phyloP scores from a whole-genome alignment of 2,329 filamentous ascomycete species.

The Calonectria montana region DNA sequence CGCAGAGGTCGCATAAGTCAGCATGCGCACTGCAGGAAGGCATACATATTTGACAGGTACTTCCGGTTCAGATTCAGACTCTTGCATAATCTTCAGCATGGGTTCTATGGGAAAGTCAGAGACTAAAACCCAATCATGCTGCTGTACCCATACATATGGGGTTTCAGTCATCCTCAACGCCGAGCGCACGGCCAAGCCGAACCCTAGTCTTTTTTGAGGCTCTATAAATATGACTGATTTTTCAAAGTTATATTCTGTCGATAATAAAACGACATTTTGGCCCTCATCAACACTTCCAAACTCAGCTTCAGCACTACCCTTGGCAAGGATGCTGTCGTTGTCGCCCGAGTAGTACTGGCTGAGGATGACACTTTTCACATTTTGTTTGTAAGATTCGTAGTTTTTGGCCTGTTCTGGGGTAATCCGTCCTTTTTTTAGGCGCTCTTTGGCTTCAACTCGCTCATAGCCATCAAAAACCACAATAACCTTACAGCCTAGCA shows the following conservation, averaged over 20 bases:
- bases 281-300: constrained; percentile 54
- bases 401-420: constrained; percentile 56
- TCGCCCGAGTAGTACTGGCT: constrained; percentile 18
- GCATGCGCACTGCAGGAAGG: constrained; percentile 62
- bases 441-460: constrained; percentile 53
- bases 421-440: constrained; percentile 66
- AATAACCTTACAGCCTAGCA: constrained; percentile 58
- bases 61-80: constrained; percentile 42
- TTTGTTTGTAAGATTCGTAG: constrained; percentile 59
- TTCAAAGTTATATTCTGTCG: constrained; percentile 48
- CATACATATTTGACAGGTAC: constrained; percentile 64
- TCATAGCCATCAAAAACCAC: constrained; percentile 66
- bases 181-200: constrained; percentile 64
- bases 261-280: constrained; percentile 52
- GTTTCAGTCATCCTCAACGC: constrained; percentile 59
- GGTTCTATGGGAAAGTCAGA: constrained; percentile 56
- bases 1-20: constrained; percentile 60
- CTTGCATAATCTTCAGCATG: constrained; percentile 59
- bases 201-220: constrained; percentile 60
- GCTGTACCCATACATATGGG: constrained; percentile 67
- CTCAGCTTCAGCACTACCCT: constrained; percentile 54
- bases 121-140: constrained; percentile 66
- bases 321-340: constrained; percentile 3
- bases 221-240: constrained; percentile 61
- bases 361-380: constrained; percentile 55